These are phyloP conservation scores for Myxozyma neotropica DNA, from an alignment of 805 yeast species.

Conservation along the genomic window DNA sequence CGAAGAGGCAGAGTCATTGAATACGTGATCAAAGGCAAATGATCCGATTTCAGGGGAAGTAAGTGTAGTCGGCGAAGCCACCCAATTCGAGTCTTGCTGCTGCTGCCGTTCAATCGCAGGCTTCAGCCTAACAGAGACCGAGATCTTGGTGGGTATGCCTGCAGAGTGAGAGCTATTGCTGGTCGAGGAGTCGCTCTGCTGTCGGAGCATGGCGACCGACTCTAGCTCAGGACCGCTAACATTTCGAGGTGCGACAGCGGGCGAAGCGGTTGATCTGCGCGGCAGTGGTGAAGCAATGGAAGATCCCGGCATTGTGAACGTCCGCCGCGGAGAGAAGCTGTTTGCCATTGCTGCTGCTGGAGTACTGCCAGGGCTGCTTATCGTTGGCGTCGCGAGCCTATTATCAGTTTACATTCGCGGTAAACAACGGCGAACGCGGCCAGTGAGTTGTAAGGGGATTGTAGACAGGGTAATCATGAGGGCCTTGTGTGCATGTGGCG, in stretches of 20 bases:
- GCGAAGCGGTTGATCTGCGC: not conserved
- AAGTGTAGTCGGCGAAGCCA: slow-evolving; percentile 15
- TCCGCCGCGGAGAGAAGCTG: slow-evolving; percentile 6
- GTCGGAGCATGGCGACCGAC: not conserved
- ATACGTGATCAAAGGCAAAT: slow-evolving; percentile 79
- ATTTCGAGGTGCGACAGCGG: not conserved
- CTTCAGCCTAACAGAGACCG: slow-evolving; percentile 27
- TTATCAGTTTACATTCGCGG: too few relatives aligned
- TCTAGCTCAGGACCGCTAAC: not conserved
- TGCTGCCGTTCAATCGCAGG: not conserved
- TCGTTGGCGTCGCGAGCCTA: not conserved
- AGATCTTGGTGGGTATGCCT: slow-evolving; percentile 19
- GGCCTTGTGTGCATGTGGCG: slow-evolving; percentile 4
- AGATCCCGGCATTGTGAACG: not conserved
- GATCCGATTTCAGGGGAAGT: slow-evolving; percentile 59
- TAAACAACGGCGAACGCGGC: not conserved
- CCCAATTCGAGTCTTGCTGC: slow-evolving; percentile 9
- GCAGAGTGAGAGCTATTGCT: not conserved
- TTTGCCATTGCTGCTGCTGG: not conserved
- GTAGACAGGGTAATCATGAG: not conserved
- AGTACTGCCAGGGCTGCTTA: not conserved
- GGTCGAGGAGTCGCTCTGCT: slow-evolving; percentile 3
- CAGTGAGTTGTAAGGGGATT: not conserved
- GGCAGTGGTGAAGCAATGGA: not conserved
- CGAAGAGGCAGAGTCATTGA: slow-evolving; percentile 47